These are phyloP conservation scores for Ophiostoma fasciatum DNA, from an alignment of 2,329 filamentous ascomycete species.

Conservation along the genomic window DNA sequence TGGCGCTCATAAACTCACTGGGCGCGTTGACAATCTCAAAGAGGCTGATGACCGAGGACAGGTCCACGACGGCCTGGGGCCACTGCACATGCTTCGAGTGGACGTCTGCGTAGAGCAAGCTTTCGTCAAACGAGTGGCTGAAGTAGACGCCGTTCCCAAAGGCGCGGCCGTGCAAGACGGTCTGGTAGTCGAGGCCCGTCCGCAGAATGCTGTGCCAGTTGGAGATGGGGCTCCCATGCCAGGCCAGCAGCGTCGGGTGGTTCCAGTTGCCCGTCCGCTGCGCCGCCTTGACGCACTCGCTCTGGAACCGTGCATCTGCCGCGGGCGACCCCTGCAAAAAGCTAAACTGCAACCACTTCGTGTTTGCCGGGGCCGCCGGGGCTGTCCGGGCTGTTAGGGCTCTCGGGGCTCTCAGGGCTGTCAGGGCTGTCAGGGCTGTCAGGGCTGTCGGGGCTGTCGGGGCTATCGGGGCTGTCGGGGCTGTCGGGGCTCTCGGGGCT, in stretches of 20 bases:
- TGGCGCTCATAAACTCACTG: conserved; percentile 35
- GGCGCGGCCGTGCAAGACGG: conserved; percentile 47
- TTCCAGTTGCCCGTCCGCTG: conserved; percentile 15
- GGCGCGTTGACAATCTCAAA: conserved; percentile 77
- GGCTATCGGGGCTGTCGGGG: too few relatives aligned
- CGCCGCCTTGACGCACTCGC: conserved; percentile 38
- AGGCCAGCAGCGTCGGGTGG: conserved; percentile 65
- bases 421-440: too few relatives aligned
- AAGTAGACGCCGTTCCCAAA: conserved; percentile 76
- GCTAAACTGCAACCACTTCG: conserved; percentile 65
- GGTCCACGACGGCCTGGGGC: conserved; percentile 50
- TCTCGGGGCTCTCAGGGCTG: too few relatives aligned
- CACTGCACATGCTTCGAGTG: conserved; percentile 25
- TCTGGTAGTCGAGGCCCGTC: conserved; percentile 60
- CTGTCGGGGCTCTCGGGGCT: too few relatives aligned
- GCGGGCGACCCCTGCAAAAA: conserved; percentile 82
- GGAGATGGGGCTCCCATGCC: conserved; percentile 60
- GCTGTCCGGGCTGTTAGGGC: too few relatives aligned
- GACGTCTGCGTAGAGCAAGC: conserved; percentile 31
- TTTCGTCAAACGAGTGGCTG: conserved; percentile 42
- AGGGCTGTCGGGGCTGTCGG: too few relatives aligned
- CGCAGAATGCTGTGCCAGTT: conserved; percentile 92
- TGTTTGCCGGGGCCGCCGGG: too few relatives aligned
- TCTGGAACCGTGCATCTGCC: conserved; percentile 62
- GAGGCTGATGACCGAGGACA: conserved; percentile 49